These are phyloP conservation scores for Guyanaporus albipodus DNA, from an alignment of 768 basidiomycete species.

Conservation along the genomic window DNA sequence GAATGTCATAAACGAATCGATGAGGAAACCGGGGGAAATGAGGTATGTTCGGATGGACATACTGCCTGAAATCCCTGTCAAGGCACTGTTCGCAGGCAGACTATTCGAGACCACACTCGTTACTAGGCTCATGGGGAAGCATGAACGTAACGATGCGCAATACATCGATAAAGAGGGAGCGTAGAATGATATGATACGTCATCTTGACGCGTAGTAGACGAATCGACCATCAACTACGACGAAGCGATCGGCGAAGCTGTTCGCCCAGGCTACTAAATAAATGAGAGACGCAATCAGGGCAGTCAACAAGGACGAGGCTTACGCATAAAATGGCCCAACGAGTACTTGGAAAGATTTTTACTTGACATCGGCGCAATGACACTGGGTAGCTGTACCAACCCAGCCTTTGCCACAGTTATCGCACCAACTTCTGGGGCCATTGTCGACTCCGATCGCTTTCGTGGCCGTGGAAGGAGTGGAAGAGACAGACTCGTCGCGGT, in stretches of 20 bases:
- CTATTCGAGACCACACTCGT: constrained; percentile 62
- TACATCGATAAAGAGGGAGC: constrained; percentile 46
- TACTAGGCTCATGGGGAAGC: constrained; percentile 50
- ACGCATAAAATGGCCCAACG: constrained; percentile 28
- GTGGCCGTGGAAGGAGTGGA: constrained; percentile 37
- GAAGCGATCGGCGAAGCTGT: constrained; percentile 36
- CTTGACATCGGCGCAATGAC: constrained; percentile 64
- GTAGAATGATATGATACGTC: constrained; percentile 34
- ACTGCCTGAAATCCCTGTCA: constrained; percentile 23
- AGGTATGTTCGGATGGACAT: constrained; percentile 13
- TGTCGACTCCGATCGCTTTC: constrained; percentile 65
- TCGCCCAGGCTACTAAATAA: constrained; percentile 28
- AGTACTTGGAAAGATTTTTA: constrained; percentile 31
- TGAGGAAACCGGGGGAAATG: background rate
- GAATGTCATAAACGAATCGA: constrained; percentile 3
- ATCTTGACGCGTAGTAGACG: constrained; percentile 30
- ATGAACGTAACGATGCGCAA: constrained; percentile 66
- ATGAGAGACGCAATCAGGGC: constrained; percentile 15
- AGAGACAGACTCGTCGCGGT: constrained; percentile 60
- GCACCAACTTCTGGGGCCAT: constrained; percentile 64
- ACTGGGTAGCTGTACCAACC: constrained; percentile 50
- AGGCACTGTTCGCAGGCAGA: constrained; percentile 21
- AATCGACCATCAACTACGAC: constrained; percentile 38
- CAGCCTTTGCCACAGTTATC: constrained; percentile 69
- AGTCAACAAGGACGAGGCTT: constrained; percentile 4